Percentiles rank a stretch among this genome's conserved stretches.
These are phyloP conservation scores for Diddensiella transvaalensis DNA, from an alignment of 805 yeast genomes.

Conservation along the genomic window DNA sequence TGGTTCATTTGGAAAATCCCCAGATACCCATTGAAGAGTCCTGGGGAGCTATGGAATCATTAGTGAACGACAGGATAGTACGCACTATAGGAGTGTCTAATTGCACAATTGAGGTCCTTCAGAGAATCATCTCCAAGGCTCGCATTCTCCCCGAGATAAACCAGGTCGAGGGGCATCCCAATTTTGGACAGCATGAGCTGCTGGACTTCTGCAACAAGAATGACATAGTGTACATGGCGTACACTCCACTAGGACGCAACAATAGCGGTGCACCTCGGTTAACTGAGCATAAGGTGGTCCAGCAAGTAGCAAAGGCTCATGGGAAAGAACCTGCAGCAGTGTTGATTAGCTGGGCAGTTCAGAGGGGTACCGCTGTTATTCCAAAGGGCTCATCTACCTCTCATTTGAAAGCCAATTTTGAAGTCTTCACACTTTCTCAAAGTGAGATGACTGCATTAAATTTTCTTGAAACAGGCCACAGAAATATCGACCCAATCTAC, in stretches of 20 bases:
- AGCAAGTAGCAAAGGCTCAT: constrained; percentile 50
- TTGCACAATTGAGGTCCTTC: constrained; percentile 52
- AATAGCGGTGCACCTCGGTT: neutral
- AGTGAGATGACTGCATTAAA: neutral
- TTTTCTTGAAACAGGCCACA: constrained; percentile 1
- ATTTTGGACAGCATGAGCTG: constrained; percentile 66
- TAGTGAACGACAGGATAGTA: constrained; percentile 47
- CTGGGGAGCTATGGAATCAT: constrained; percentile 41
- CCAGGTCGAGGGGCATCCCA: constrained; percentile 81
- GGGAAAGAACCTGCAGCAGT: constrained; percentile 59
- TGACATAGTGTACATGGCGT: constrained; percentile 65
- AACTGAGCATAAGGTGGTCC: constrained; percentile 40
- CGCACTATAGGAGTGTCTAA: constrained; percentile 62
- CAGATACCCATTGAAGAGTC: neutral
- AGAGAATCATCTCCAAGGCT: constrained; percentile 47
- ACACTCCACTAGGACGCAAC: constrained; percentile 63
- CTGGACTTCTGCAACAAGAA: constrained; percentile 57
- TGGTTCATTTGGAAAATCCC: neutral
- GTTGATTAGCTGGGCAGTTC: constrained; percentile 76
- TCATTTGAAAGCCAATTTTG: constrained; percentile 58
- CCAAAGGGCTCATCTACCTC: constrained; percentile 70
- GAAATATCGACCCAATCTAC: constrained; percentile 1
- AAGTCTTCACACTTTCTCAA: constrained; percentile 13
- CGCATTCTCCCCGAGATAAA: constrained; percentile 64
- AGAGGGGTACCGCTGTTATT: constrained; percentile 66